These are phyloP conservation scores for Fusarium algeriense DNA, from an alignment of 2,329 filamentous ascomycete genomes.

Conservation along the genomic window DNA sequence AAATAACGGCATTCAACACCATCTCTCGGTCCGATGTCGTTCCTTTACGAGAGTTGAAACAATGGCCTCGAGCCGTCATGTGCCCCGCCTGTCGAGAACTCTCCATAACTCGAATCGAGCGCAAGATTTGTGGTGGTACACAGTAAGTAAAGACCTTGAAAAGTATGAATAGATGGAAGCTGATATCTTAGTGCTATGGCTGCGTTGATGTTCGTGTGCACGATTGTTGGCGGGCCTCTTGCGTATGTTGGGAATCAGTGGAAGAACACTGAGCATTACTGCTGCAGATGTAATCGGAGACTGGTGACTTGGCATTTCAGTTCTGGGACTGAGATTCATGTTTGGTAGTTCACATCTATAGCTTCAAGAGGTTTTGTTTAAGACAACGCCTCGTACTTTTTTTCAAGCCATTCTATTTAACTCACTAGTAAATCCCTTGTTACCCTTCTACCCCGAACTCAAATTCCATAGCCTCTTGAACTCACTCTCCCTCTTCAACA, in stretches of 20 bases:
- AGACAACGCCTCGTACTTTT: too few species aligned
- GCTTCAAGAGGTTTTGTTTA: not conserved
- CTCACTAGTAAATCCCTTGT: not conserved
- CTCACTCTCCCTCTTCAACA: constrained; percentile 22
- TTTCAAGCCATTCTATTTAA: not conserved
- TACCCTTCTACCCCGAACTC: constrained; percentile 1
- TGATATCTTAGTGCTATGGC: constrained; percentile 36
- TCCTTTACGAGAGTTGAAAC: constrained; percentile 35
- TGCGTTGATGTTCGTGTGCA: constrained; percentile 37
- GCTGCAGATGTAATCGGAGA: constrained; percentile 42
- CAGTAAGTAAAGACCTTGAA: constrained; percentile 27
- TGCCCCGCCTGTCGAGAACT: constrained; percentile 42
- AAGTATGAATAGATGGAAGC: not conserved
- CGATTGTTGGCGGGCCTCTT: constrained; percentile 29
- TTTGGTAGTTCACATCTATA: constrained; percentile 22
- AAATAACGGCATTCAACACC: constrained; percentile 31
- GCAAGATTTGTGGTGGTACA: constrained; percentile 40
- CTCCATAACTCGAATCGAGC: constrained; percentile 39
- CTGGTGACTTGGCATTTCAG: constrained; percentile 41
- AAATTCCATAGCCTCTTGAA: constrained; percentile 28
- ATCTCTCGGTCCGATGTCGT: constrained; percentile 35
- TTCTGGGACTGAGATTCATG: constrained; percentile 43
- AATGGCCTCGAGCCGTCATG: constrained; percentile 39
- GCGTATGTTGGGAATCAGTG: constrained; percentile 36
- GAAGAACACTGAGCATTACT: constrained; percentile 45